phyloP scores from a whole-genome alignment of 108 stramenopile genomes.

The Mediolabrus comicus region DNA sequence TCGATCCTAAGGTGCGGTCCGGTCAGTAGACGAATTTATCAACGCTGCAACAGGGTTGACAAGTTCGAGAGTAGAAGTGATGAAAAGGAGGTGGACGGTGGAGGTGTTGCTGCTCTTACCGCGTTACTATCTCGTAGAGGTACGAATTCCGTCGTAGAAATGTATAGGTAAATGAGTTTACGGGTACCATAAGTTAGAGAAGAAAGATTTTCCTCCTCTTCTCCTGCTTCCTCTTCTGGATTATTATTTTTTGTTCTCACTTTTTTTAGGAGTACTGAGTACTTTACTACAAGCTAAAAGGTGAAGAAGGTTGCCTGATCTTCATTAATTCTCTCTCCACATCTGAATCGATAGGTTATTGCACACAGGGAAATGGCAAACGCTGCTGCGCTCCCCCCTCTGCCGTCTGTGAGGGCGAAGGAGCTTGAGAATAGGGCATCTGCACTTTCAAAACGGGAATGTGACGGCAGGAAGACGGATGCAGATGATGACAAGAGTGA shows the following conservation, averaged over 20 bases:
- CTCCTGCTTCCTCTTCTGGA: too few species aligned
- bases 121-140: too few species aligned
- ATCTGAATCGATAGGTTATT: not conserved
- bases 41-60: not conserved
- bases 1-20: slow-evolving; percentile 66
- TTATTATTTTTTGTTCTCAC: too few species aligned
- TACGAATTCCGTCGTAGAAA: not conserved
- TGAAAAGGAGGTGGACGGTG: not conserved
- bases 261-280: too few species aligned
- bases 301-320: too few species aligned
- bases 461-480: not conserved
- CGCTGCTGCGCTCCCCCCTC: slow-evolving; percentile 22
- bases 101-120: not conserved
- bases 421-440: slow-evolving; percentile 16
- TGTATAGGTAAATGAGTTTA: not conserved
- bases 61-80: too few species aligned
- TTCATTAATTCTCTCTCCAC: too few species aligned
- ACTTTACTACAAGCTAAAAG: too few species aligned
- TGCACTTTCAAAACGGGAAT: not conserved
- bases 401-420: slow-evolving; percentile 39
- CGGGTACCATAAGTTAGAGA: too few species aligned
- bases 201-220: too few species aligned
- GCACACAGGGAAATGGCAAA: not conserved
- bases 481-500: not conserved
- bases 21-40: slow-evolving; percentile 39